Base-by-base conservation (phyloP, 192 early-diverging fungal genomes). In the Coemansia sp. region DNA sequence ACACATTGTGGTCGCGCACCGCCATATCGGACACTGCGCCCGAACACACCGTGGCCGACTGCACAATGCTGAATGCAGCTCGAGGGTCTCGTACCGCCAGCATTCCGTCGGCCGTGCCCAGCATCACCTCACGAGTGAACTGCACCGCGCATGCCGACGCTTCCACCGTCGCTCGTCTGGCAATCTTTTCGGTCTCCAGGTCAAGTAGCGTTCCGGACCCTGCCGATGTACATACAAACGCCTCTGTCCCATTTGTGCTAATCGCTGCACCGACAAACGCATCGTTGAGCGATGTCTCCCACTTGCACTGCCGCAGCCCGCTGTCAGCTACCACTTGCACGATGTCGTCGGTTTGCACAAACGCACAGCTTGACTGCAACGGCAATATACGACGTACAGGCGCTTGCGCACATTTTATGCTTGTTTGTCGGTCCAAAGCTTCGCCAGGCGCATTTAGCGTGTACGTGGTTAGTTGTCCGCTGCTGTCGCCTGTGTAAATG, bases 401-500 rank as follows among this genome's bases (percentile, higher is more conserved):
- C 23, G 81, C 83, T 10, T 74, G 85, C 41, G 90, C 88, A 8
- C 85, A 88, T 49, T 78, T 78, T 52, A 88, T 89, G 26, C 84
- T 85, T 4, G 92, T 92, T 54, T 94, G 91, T 19, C 88, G 85
- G 27, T 86, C 82, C 29, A 92, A 56, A 9, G 57, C 74, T 76
- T 68, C 82, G 47, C 49, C 71, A 58, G 11, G 10, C 3, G 22
- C 58, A 19, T 41, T 49, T 51, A 84, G 72, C 71, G 82, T 65
- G 45, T 88, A 88, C 2, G 90, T 89, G 13, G 88, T 72, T 11
- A 93, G 75, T 23, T 87, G 88, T 14, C 93, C 91, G 65, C 88
- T 88, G 50, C 89, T 89, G 65, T 92, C 89, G 57, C 93, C 96
- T 2, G 86, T 70, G 90, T 94, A 97, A 53, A 98, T 43, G 6